Base-by-base conservation (phyloP, 345 rosid species). In the Ricinus communis region DNA sequence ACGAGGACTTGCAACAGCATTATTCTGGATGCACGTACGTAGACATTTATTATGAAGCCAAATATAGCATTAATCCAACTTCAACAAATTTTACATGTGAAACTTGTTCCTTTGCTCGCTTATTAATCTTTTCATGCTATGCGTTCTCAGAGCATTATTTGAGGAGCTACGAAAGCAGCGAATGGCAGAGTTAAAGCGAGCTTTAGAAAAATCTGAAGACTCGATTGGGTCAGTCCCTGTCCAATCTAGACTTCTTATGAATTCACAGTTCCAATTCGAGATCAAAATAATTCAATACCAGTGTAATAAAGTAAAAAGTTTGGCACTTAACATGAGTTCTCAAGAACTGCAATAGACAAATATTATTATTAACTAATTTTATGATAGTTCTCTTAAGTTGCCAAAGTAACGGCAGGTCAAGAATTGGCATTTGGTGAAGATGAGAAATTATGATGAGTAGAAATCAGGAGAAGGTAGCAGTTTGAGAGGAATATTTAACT, bases 91-190 rank as follows among this genome's bases (percentile, higher is more conserved):
- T 38, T 11, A 18, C 10, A 27, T 66, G 31, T 27, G 62, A 31
- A 45, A 60, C 43, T n/a, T 41, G 50, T 50, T 21, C 15, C 13
- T 13, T 27, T 19, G 14, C 54, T 11, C 7, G 69, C n/a, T 62
- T 40, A 5, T 13, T 56, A 56, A 19, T 55, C 65, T 25, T 28
- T 75, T 40, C 25, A 38, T 71, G 18, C 77, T 61, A 0, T 51
- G 4, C 70, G 41, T n/a, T 30, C 50, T 57, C 62, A 91, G 97
- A 77, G 86, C 85, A 70, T 90, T 88, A 91, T 88, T 88, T 74
- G 97, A 90, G 74, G 98, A 94, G 81, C 82, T 94, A 57, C 83
- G 91, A 55, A 90, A 83, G 82, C 86, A 86, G 77, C 88, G 96
- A 60, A 85, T 91, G 77, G 82, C 75, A 30, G 97, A 91, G 82